Evolutionary conservation across 140 eudicot genomes (phyloP), one percentile per base, ranked within the genome.

Genomic region (Flaveria floridana): DNA sequence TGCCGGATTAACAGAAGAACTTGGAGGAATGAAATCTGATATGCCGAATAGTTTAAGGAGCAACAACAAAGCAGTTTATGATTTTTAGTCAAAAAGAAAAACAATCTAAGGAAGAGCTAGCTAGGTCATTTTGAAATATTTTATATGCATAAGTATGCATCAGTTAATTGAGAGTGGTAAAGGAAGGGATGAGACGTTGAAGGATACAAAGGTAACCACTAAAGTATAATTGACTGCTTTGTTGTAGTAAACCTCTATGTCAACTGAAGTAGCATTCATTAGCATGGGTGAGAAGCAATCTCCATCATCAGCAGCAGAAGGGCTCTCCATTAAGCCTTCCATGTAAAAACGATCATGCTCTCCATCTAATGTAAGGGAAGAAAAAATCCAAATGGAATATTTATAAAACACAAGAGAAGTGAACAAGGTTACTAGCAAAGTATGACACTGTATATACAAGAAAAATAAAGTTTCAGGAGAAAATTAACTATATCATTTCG

Each of bases 151-250:
- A 25, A 28, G 76, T 46, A 78, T 57, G 76, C 13, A 57, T 37
- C 2, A 1, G 68, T n/a, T 14, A 1, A 4, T 34, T n/a, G n/a
- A n/a, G 8, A 9, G 52, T 25, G 10, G 72, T 56, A 15, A 71
- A 21, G 2, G 46, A 67, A 15, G 16, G 30, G 70, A 50, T 37
- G 67, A 50, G 15, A 42, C 26, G 20, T 46, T 57, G 44, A 81
- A 92, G 98, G 98, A 93, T 93, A 93, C 98, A 85, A 93, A 93
- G 46, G 98, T 93, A 77, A 93, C 96, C 98, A 93, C 90, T 84
- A 93, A 85, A 41, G 98, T 90, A 88, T 93, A 93, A 81, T 93
- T 93, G 51, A 93, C 94, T 65, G 98, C 98, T 90, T 93, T 93
- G 72, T 86, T 93, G 81, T 93, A 90, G 86, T 90, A 93, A 71